phyloP scores from a whole-genome alignment of 192 early-diverging fungal genomes.

The Coemansia sp. region DNA sequence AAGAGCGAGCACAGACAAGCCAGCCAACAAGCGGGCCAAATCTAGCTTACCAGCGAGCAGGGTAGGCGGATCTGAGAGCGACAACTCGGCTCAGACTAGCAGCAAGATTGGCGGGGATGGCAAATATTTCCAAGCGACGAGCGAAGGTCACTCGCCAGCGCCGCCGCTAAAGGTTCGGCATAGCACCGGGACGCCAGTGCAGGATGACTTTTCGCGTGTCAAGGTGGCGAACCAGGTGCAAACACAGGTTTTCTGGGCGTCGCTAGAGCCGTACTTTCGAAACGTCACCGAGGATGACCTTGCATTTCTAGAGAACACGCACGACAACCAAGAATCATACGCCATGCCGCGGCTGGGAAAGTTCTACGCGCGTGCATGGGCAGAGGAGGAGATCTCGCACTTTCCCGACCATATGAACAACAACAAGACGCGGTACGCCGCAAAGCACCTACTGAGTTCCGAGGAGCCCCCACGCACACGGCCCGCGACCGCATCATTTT shows the following conservation, averaged over 20 bases:
- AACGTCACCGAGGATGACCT: conserved; percentile 79
- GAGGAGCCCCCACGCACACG: conserved; percentile 9
- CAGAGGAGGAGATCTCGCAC: conserved; percentile 64
- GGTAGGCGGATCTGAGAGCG: conserved; percentile 34
- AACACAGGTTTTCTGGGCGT: conserved; percentile 78
- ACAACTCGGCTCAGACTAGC: conserved; percentile 20
- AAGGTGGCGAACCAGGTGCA: conserved; percentile 79
- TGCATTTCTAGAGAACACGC: conserved; percentile 56
- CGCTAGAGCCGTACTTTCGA: conserved; percentile 82
- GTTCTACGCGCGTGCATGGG: conserved; percentile 68
- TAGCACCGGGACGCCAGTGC: conserved; percentile 43
- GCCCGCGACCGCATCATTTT: not conserved
- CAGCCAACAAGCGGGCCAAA: conserved; percentile 32
- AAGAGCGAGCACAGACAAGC: conserved; percentile 10
- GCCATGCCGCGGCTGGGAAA: conserved; percentile 79
- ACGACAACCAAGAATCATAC: conserved; percentile 68
- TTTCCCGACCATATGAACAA: conserved; percentile 52
- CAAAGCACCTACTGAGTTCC: conserved; percentile 16
- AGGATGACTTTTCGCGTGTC: conserved; percentile 65
- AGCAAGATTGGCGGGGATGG: conserved; percentile 7
- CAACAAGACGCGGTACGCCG: conserved; percentile 34
- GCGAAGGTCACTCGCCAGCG: conserved; percentile 6
- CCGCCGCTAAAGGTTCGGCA: conserved; percentile 35
- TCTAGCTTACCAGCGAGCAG: conserved; percentile 5
- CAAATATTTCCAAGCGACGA: conserved; percentile 13